Evolutionary conservation across 441 rosid genomes (phyloP), one percentile per base, ranked within the genome.

Genomic region (Oxalis stricta): DNA sequence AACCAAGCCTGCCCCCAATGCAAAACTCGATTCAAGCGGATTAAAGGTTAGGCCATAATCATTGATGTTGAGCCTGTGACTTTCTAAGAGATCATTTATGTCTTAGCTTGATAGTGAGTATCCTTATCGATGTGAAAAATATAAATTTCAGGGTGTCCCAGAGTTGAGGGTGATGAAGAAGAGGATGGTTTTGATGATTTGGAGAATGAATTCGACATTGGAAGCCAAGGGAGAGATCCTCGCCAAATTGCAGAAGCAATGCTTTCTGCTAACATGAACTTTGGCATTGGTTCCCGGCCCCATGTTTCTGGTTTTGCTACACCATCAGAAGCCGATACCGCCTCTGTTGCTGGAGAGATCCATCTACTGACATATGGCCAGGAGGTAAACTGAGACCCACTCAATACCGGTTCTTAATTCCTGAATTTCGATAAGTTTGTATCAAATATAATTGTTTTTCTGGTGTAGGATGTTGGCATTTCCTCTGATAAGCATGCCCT

Each of bases 141-240:
- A 59, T 16, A 19, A 24, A 10, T 52, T 61, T 16, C 66, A 84
- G 94, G 94, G 32, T 59, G 86, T 64, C 76, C 84, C 5, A 65
- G 94, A 40, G 86, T 84, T 13, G 89, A 80, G 31, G 89, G 94
- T 5, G 94, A 84, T 56, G 94, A 79, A 41, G 94, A 83, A 52
- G 94, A 84, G 58, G 91, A 84, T 28, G 80, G 53, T 43, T 65
- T 45, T 10, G 94, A 84, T 57, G 86, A 77, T 71, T 61, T 79
- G 66, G 84, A 84, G 56, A 46, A 68, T 17, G 94, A 84, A 68
- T 75, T 79, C 33, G 77, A 81, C 49, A 56, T 63, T 11, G 61
- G 63, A 33, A 45, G 42, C 49, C 69, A 70, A 26, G 60, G 67
- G 32, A 44, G 48, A 55, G 71, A 56, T 18, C 77, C 75, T 3